Conservation (phyloP, 495 filamentous ascomycete species). For the Penicillium subrubescens region DNA sequence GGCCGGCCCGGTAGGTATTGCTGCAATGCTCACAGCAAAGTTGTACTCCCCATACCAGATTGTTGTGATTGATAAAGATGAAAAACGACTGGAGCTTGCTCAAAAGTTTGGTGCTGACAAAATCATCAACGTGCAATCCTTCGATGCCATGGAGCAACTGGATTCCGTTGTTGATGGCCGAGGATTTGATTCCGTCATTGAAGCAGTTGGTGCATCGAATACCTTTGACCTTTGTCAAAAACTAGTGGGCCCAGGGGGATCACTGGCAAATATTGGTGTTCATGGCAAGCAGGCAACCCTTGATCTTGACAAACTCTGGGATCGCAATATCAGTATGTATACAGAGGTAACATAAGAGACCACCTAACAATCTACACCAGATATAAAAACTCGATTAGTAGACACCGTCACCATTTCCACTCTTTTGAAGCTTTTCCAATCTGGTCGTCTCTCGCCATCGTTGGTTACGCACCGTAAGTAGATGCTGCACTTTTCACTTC, state of each 20-base stretch:
- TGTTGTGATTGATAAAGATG: conserved; percentile 45
- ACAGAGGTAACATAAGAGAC: not conserved
- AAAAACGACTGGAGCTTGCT: conserved; percentile 43
- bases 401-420: conserved; percentile 8
- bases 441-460: conserved; percentile 1
- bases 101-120: conserved; percentile 45
- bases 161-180: conserved; percentile 37
- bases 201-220: conserved; percentile 49
- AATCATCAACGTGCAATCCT: conserved; percentile 17
- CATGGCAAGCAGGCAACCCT: conserved; percentile 44
- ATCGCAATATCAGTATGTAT: conserved; percentile 41
- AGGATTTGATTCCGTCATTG: conserved; percentile 55
- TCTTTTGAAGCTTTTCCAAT: conserved; percentile 1
- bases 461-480: conserved; percentile 7
- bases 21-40: conserved; percentile 46
- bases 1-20: conserved; percentile 52
- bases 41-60: conserved; percentile 44
- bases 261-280: conserved; percentile 54
- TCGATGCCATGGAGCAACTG: not conserved
- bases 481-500: not conserved
- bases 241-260: conserved; percentile 49
- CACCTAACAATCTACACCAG: not conserved
- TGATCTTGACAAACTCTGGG: conserved; percentile 40
- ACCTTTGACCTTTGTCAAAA: conserved; percentile 47
- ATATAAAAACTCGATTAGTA: conserved; percentile 7